Evolutionary conservation across 2,329 filamentous ascomycete species (phyloP), one percentile per base, ranked within the genome.

Genomic region (Teratosphaeria pseudoeucalypti): DNA sequence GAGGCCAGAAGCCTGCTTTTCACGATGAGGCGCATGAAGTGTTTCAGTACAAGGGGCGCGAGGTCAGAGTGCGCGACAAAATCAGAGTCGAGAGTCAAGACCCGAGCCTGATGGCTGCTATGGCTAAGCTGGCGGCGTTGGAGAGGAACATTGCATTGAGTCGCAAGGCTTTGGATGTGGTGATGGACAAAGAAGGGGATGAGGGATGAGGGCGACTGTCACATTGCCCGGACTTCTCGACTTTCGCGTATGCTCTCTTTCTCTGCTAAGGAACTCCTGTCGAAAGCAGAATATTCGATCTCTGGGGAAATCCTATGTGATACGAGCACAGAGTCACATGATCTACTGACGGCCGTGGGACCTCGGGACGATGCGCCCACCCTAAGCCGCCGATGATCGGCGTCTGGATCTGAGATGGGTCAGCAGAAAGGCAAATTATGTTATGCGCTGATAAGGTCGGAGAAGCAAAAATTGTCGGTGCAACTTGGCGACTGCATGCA

Each of bases 51-150:
- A 78, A 77, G 14, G 82, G 83, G 4, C 81, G 85, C 59, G 85
- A 94, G 62, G 91, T 96, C 2, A 87, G 85, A 64, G 92, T 97
- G 54, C 85, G 87, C 65, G 92, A 96, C 72, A 96, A 96, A 76
- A 83, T 96, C 4, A 82, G 88, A 49, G 87, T 96, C 1, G 92
- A 96, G 73, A 92, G 85, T 68, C 89, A 91, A 58, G 92, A 97
- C 72, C 92, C 92, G 1, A 92, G 85, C 66, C 72, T 96, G 64
- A 85, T 96, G 72, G 87, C 89, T 39, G 79, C 94, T 37, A 87
- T 89, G 72, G 87, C 90, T 5, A 96, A 96, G 75, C 77, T 96
- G 65, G 84, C 82, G 34, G 90, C 89, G 4, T 75, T 96, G 60
- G 86, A 88, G 63, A 84, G 91, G 67, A 86, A 86, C 62, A 79